Conservation (phyloP, 1,284 basidiomycete genomes). For the Coriolopsis trogii region DNA sequence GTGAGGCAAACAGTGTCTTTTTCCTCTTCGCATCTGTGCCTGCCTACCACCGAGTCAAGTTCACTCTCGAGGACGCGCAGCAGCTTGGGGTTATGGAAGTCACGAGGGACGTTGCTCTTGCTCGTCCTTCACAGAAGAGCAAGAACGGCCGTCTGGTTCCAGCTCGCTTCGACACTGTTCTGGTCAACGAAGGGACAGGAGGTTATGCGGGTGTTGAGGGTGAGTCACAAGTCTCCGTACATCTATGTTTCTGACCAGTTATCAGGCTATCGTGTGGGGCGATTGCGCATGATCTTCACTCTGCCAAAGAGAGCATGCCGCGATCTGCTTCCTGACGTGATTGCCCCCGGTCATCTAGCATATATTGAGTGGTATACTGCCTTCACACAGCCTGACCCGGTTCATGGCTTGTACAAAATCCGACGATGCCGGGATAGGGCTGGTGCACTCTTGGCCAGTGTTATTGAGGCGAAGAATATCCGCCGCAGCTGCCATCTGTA, state of each 20-base stretch:
- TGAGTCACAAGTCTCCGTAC: neutral
- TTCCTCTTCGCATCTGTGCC: constrained; percentile 9
- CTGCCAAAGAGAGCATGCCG: neutral
- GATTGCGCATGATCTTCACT: constrained; percentile 21
- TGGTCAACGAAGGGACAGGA: constrained; percentile 15
- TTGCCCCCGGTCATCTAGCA: constrained; percentile 26
- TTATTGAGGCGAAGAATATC: constrained; percentile 31
- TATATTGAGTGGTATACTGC: constrained; percentile 38
- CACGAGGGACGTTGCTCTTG: constrained; percentile 12
- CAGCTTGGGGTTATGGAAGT: neutral
- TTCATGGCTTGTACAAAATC: constrained; percentile 24
- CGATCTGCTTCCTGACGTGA: constrained; percentile 15
- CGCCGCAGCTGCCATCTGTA: constrained; percentile 35
- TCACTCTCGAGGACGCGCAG: constrained; percentile 5
- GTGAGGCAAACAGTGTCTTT: neutral
- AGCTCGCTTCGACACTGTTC: constrained; percentile 22
- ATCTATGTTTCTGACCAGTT: neutral
- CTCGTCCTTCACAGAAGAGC: constrained; percentile 3
- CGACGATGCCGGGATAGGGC: constrained; percentile 7
- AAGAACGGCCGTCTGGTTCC: constrained; percentile 5
- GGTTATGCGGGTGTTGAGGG: neutral
- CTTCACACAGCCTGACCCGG: constrained; percentile 13
- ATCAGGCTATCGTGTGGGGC: constrained; percentile 23
- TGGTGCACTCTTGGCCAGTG: constrained; percentile 22
- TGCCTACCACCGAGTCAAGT: constrained; percentile 20